Conservation (phyloP, 495 filamentous ascomycete genomes). For the Talaromyces proteolyticus region DNA sequence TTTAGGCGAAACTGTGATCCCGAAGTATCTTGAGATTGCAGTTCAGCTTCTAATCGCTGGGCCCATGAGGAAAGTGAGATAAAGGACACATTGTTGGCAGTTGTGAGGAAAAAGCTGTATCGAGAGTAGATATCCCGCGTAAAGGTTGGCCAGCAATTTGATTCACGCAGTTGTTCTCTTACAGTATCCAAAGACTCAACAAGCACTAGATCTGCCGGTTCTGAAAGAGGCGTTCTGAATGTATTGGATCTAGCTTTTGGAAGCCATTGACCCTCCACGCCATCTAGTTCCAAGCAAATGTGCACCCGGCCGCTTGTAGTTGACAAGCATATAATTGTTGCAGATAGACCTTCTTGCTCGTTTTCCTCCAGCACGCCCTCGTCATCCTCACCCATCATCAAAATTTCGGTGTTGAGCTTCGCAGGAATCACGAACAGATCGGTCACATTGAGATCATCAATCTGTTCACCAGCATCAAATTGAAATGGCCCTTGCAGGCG, state of each 20-base stretch:
- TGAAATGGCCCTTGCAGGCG: conserved; percentile 83
- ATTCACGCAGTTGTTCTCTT: conserved; percentile 40
- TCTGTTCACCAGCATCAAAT: conserved; percentile 55
- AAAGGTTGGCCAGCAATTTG: conserved; percentile 63
- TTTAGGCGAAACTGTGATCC: conserved; percentile 70
- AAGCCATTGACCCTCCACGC: conserved; percentile 81
- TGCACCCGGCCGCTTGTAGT: conserved; percentile 69
- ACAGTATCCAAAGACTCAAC: conserved; percentile 58
- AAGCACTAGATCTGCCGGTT: conserved; percentile 37
- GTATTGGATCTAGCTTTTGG: conserved; percentile 49
- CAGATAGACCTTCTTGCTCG: conserved; percentile 61
- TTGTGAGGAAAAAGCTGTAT: conserved; percentile 76
- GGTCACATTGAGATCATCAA: conserved; percentile 63
- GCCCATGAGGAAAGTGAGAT: conserved; percentile 72
- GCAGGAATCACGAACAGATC: conserved; percentile 54
- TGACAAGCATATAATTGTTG: conserved; percentile 67
- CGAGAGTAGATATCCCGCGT: conserved; percentile 64
- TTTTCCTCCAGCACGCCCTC: conserved; percentile 41
- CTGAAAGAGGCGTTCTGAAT: conserved; percentile 30
- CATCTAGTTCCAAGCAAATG: conserved; percentile 73
- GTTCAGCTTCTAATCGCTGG: conserved; percentile 67
- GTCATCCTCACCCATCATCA: conserved; percentile 48
- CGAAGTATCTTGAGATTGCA: conserved; percentile 55
- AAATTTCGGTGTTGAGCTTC: conserved; percentile 43
- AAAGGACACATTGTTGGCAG: conserved; percentile 60